phyloP scores from a whole-genome alignment of 2,329 filamentous ascomycete species.

The Dothistroma pini region DNA sequence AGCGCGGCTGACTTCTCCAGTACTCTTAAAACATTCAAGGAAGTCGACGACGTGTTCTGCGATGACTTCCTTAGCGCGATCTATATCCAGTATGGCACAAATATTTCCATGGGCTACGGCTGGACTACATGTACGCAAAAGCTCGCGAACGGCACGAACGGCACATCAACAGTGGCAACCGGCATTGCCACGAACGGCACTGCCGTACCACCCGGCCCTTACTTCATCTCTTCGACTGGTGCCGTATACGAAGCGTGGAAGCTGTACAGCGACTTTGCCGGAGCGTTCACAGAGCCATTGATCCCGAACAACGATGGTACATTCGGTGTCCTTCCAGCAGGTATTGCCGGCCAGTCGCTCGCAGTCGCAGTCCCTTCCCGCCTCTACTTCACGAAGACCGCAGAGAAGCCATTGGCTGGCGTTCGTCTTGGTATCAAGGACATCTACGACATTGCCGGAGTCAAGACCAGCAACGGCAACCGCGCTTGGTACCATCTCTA shows the following conservation, averaged over 20 bases:
- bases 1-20: constrained; percentile 24
- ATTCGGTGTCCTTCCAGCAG: constrained; percentile 44
- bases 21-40: constrained; percentile 31
- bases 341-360: constrained; percentile 39
- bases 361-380: constrained; percentile 57
- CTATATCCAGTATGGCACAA: constrained; percentile 24
- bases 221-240: constrained; percentile 48
- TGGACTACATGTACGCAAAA: too few species aligned
- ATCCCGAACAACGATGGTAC: constrained; percentile 39
- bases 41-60: constrained; percentile 42
- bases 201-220: constrained; percentile 46
- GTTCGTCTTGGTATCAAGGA: constrained; percentile 62
- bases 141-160: constrained; percentile 15
- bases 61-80: constrained; percentile 37
- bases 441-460: constrained; percentile 56
- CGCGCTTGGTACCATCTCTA: constrained; percentile 56
- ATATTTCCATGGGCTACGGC: too few species aligned
- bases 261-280: constrained; percentile 49
- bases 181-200: constrained; percentile 18
- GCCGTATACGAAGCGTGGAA: constrained; percentile 48
- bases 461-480: constrained; percentile 56
- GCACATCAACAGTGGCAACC: constrained; percentile 18
- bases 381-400: constrained; percentile 54
- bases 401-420: constrained; percentile 56
- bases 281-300: constrained; percentile 49